Evolutionary conservation across 2,329 filamentous ascomycete genomes (phyloP).

Genomic region (Fusarium circinatum): DNA sequence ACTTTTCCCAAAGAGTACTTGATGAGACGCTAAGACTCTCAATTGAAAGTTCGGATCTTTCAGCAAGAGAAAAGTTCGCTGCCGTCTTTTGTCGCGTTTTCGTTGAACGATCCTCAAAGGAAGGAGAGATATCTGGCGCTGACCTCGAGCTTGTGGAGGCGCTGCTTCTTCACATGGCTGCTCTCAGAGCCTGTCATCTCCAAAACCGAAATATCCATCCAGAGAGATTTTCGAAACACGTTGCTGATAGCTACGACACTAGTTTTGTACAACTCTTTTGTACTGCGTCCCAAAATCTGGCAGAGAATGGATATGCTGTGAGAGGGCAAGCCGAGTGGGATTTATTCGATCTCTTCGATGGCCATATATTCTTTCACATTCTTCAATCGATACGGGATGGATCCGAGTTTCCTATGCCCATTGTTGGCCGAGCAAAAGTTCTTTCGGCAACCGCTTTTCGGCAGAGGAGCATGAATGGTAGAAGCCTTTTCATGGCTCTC

Average conservation of each 20-base stretch:
- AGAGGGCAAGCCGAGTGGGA: neutral
- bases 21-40: neutral
- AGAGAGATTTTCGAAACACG: neutral
- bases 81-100: neutral
- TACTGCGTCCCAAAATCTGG: neutral
- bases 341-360: neutral
- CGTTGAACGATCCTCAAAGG: neutral
- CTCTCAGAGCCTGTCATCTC: neutral
- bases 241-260: neutral
- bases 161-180: neutral
- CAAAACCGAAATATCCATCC: neutral
- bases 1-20: neutral
- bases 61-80: neutral
- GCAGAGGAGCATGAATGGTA: neutral
- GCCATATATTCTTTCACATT: neutral
- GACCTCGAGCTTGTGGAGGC: neutral
- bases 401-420: neutral
- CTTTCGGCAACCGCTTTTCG: fast-evolving
- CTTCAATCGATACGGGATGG: neutral
- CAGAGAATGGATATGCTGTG: neutral
- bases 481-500: neutral
- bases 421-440: neutral
- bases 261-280: neutral
- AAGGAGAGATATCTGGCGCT: neutral
- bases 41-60: fast-evolving